These are phyloP conservation scores for Aspergillus asperescens DNA, from an alignment of 495 filamentous ascomycete genomes.

Conservation along the genomic window DNA sequence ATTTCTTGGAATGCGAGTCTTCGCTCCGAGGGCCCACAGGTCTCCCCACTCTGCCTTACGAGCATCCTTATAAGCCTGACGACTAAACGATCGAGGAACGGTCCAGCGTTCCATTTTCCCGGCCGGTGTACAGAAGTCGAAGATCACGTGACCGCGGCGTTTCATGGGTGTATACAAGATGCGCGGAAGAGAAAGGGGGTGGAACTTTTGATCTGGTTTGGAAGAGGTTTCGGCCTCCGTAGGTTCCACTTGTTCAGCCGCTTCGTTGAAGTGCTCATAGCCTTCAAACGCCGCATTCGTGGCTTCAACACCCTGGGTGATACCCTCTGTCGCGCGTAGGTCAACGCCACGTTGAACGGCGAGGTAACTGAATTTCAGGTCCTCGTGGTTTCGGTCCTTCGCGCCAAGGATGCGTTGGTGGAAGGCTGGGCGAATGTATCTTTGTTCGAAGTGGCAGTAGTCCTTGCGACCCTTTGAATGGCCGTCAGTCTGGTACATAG, in stretches of 20 bases:
- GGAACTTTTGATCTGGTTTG: conserved; percentile 23
- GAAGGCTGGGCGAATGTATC: conserved; percentile 78
- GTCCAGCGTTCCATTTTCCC: conserved; percentile 93
- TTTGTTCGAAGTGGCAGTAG: conserved; percentile 85
- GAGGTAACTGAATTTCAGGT: conserved; percentile 83
- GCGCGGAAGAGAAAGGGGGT: conserved; percentile 71
- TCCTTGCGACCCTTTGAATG: conserved; percentile 69
- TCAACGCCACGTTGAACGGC: conserved; percentile 76
- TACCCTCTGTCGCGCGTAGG: conserved; percentile 34
- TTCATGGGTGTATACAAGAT: conserved; percentile 77
- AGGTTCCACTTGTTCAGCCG: conserved; percentile 2
- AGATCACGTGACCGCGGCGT: conserved; percentile 74
- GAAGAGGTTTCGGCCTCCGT: conserved; percentile 1
- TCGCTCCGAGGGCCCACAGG: conserved; percentile 91
- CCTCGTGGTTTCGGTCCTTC: conserved; percentile 75
- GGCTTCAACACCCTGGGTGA: conserved; percentile 39
- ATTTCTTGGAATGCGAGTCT: conserved; percentile 62
- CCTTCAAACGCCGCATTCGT: conserved; percentile 49
- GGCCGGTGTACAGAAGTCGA: conserved; percentile 85
- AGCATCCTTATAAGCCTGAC: conserved; percentile 80
- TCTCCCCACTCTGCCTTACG: conserved; percentile 90
- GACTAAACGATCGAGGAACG: conserved; percentile 73
- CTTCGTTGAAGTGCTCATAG: conserved; percentile 33
- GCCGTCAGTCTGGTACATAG: conserved; percentile 74
- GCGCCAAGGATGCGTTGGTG: conserved; percentile 72